Evolutionary conservation across 2,329 filamentous ascomycete genomes (phyloP), one percentile per base, ranked within the genome.

Genomic region (Fusarium concolor): DNA sequence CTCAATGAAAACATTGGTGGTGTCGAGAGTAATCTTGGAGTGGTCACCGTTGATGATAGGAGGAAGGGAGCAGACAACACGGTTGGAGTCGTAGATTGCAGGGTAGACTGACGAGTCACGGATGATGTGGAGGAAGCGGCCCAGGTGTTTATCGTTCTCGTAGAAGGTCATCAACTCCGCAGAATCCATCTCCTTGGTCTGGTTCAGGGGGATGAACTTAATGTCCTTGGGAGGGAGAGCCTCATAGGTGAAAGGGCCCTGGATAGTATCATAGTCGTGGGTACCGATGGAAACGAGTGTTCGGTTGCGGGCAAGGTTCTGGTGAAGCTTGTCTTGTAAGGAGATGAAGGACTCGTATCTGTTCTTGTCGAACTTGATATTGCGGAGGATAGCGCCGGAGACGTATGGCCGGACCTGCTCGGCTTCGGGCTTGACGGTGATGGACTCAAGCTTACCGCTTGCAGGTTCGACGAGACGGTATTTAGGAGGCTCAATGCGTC

Each of bases 41-140:
- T 96, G 94, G 76, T 99, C 89, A 75, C 94, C 89, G 83, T 99
- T 99, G 85, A 99, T 99, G 74, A 99, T 98, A 18, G 96, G 96
- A 2, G 96, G 96, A 74, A 99, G 86, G 10, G 95, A 98, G 82
- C 96, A 95, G 35, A 99, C 94, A 43, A 88, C 89, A 42, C 89
- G 87, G 77, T 97, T 92, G 52, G 93, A 88, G 78, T 99, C 96
- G 79, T 94, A 95, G 76, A 99, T 97, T 76, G 97, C 94, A 22
- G 96, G 96, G 79, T 99, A 99, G 42, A 97, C 91, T 7, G 94
- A 93, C 47, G 92, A 92, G 80, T 98, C 95, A 67, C 91, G 89
- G 78, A 99, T 97, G 74, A 99, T 99, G 82, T 94, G 93, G 43
- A 99, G 87, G 81, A 91, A 99, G 75, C 90, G 91, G 45, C 94